Conservation (phyloP, 257 asterid genomes). For the Solanum ahanhuiri region DNA sequence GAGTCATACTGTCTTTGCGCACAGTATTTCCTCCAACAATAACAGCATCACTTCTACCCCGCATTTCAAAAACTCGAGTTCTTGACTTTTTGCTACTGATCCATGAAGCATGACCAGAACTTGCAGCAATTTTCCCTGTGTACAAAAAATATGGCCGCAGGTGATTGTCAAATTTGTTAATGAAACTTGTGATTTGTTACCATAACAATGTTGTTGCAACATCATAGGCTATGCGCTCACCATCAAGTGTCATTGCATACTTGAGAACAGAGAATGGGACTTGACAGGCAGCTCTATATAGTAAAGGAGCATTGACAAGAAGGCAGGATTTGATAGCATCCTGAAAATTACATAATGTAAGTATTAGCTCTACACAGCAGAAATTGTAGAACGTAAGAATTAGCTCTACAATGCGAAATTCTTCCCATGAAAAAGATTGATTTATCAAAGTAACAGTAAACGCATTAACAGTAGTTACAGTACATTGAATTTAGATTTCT, state of each 20-base stretch:
- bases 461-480: neutral
- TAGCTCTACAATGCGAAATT: neutral
- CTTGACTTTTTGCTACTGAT: conserved; percentile 86
- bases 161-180: neutral
- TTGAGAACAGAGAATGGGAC: conserved; percentile 95
- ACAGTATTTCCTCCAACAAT: conserved; percentile 99
- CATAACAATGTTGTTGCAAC: neutral
- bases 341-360: conserved; percentile 26
- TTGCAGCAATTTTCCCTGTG: conserved; percentile 91
- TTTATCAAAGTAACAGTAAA: neutral
- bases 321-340: conserved; percentile 80
- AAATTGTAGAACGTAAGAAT: neutral
- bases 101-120: conserved; percentile 98
- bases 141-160: neutral
- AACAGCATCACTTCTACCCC: conserved; percentile 98
- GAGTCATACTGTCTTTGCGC: conserved; percentile 84
- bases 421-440: neutral
- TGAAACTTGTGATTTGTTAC: neutral
- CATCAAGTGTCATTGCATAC: conserved; percentile 98
- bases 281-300: conserved; percentile 77
- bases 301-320: conserved; percentile 92
- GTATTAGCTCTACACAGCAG: neutral
- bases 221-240: conserved; percentile 42
- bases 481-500: neutral
- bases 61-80: conserved; percentile 71